phyloP scores from a whole-genome alignment of 805 yeast genomes.

The Starmerella khaoyaiensis region DNA sequence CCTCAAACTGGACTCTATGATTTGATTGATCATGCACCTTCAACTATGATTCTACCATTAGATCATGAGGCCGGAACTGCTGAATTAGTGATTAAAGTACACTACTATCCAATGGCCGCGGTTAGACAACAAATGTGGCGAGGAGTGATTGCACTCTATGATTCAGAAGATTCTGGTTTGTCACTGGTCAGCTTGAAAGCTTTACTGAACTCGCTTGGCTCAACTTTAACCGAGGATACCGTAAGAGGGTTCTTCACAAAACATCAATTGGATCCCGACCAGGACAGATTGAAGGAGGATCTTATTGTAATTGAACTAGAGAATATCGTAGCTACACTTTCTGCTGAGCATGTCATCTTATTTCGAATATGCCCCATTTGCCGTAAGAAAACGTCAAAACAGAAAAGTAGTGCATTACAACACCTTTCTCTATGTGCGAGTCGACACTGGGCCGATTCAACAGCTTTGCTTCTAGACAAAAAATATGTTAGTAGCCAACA shows the following conservation, averaged over 20 bases:
- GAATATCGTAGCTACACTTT: conserved; percentile 24
- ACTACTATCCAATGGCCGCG: conserved; percentile 52
- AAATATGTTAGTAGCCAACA: conserved; percentile 64
- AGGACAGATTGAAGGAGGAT: conserved; percentile 36
- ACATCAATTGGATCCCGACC: conserved; percentile 27
- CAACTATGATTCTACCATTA: conserved; percentile 15
- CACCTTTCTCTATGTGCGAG: conserved; percentile 82
- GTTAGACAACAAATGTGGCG: conserved; percentile 62
- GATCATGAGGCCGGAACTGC: conserved; percentile 17
- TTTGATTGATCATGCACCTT: conserved; percentile 14
- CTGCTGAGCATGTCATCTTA: conserved; percentile 37
- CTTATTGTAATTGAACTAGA: conserved; percentile 45
- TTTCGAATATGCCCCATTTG: conserved; percentile 75
- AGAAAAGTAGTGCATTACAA: conserved; percentile 32
- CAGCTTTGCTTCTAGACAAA: conserved; percentile 43
- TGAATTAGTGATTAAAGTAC: conserved; percentile 44
- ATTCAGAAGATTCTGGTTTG: conserved; percentile 21
- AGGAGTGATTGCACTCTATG: conserved; percentile 42
- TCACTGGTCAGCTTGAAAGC: conserved; percentile 50
- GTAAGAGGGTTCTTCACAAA: conserved; percentile 25
- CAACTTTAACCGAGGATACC: conserved; percentile 30
- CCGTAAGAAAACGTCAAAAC: conserved; percentile 28
- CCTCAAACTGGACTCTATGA: conserved; percentile 28
- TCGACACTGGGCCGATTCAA: conserved; percentile 55
- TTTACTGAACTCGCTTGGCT: conserved; percentile 53